These are phyloP conservation scores for Aspergillus fumigatiaffinis DNA, from an alignment of 2,329 filamentous ascomycete genomes.

Conservation along the genomic window DNA sequence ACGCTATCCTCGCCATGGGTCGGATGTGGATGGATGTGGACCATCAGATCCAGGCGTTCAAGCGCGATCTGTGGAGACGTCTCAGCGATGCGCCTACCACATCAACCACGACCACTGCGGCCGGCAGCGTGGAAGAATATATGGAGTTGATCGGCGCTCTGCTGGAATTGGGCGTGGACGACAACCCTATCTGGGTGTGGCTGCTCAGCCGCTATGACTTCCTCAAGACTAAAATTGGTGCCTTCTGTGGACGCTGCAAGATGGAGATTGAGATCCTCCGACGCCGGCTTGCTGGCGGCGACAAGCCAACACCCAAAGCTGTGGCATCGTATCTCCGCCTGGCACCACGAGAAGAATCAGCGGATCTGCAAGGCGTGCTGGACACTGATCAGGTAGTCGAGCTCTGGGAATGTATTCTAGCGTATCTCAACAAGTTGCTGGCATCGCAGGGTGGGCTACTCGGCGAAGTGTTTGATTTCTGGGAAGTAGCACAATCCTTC, in stretches of 20 bases:
- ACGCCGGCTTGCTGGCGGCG: slow-evolving; percentile 69
- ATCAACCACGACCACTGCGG: slow-evolving; percentile 49
- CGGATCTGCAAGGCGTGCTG: slow-evolving; percentile 60
- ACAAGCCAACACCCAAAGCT: slow-evolving; percentile 65
- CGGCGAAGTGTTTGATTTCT: slow-evolving; percentile 88
- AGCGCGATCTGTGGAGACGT: slow-evolving; percentile 82
- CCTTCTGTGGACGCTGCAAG: slow-evolving; percentile 77
- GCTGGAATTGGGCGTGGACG: slow-evolving; percentile 88
- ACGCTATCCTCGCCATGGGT: slow-evolving; percentile 81
- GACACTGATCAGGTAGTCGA: slow-evolving; percentile 79
- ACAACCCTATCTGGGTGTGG: slow-evolving; percentile 97
- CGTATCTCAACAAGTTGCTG: slow-evolving; percentile 69
- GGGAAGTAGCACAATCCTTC: slow-evolving; percentile 87
- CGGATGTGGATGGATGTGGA: slow-evolving; percentile 96
- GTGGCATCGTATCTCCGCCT: slow-evolving; percentile 74
- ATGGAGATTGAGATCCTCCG: slow-evolving; percentile 90
- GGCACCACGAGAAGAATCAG: slow-evolving; percentile 63
- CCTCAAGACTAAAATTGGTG: slow-evolving; percentile 78
- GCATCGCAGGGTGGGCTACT: slow-evolving; percentile 73
- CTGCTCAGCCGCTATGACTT: slow-evolving; percentile 84
- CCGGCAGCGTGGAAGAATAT: slow-evolving; percentile 67
- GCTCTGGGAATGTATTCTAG: slow-evolving; percentile 84
- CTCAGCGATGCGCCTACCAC: slow-evolving; percentile 64
- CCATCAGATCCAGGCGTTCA: slow-evolving; percentile 79
- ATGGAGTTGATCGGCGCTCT: slow-evolving; percentile 87